Conservation (phyloP, 2,329 filamentous ascomycete genomes). For the Fusarium falciforme region DNA sequence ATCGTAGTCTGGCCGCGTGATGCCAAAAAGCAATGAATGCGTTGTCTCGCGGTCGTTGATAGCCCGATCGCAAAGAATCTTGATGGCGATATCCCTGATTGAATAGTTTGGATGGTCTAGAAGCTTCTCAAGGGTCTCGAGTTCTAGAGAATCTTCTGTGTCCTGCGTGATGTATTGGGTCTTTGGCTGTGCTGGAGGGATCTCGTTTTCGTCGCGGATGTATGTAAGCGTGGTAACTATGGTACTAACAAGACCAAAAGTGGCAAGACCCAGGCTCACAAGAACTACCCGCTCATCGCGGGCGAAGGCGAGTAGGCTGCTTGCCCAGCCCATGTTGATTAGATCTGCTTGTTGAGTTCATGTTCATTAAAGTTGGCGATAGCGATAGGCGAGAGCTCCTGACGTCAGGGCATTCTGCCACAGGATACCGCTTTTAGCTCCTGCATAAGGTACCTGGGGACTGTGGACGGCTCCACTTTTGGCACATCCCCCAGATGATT, state of each 20-base stretch:
- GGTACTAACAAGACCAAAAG: conserved; percentile 67
- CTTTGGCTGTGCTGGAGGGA: conserved; percentile 73
- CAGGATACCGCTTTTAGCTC: conserved; percentile 3
- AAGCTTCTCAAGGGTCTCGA: conserved; percentile 74
- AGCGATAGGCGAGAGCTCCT: conserved; percentile 14
- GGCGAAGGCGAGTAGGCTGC: conserved; percentile 44
- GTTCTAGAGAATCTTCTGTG: conserved; percentile 76
- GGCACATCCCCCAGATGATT: neutral
- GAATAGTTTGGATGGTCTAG: conserved; percentile 78
- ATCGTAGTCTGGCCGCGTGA: conserved; percentile 69
- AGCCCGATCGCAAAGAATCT: conserved; percentile 66
- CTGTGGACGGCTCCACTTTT: neutral
- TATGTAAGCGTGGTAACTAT: conserved; percentile 69
- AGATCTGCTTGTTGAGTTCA: conserved; percentile 27
- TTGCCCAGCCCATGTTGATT: conserved; percentile 54
- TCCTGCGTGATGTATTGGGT: conserved; percentile 80
- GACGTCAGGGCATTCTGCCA: conserved; percentile 35
- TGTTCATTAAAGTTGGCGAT: conserved; percentile 5
- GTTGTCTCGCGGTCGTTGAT: conserved; percentile 68
- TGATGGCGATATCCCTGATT: conserved; percentile 75
- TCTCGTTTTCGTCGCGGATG: conserved; percentile 73
- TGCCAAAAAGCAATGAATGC: conserved; percentile 65
- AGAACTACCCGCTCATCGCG: conserved; percentile 67
- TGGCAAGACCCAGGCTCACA: conserved; percentile 65
- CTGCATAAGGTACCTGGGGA: neutral